Percentiles rank a stretch among this genome's conserved stretches.
Evolutionary conservation across 768 basidiomycete genomes (phyloP).

Genomic region (Terana coerulea): DNA sequence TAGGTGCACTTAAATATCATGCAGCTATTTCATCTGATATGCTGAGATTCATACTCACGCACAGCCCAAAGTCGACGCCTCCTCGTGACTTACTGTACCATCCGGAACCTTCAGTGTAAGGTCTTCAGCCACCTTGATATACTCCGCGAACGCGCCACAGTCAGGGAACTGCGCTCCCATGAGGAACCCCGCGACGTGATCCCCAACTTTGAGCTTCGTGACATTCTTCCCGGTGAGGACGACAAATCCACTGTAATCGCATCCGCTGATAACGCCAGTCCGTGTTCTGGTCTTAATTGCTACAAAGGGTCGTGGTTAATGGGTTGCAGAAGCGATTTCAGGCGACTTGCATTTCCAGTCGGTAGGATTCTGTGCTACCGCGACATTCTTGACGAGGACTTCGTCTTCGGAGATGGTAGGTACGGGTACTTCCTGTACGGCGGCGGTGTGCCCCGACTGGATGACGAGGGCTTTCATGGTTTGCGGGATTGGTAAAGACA

Average conservation of each 20-base stretch:
- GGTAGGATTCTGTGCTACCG: constrained; percentile 23
- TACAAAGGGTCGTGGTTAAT: too few species aligned
- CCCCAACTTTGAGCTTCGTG: constrained; percentile 17
- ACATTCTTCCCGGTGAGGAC: constrained; percentile 20
- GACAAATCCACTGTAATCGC: constrained; percentile 25
- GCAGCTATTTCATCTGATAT: too few species aligned
- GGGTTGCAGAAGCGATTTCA: too few species aligned
- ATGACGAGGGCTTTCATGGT: constrained; percentile 24
- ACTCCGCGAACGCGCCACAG: constrained; percentile 28
- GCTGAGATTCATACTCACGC: constrained; percentile 9
- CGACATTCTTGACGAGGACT: constrained; percentile 24
- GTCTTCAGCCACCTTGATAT: constrained; percentile 21
- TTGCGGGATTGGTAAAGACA: too few species aligned
- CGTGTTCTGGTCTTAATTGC: constrained; percentile 11
- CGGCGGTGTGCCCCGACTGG: constrained; percentile 10
- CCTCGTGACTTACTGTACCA: constrained; percentile 17
- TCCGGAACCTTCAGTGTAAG: constrained; percentile 21
- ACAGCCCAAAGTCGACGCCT: constrained; percentile 16
- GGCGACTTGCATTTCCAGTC: constrained; percentile 22
- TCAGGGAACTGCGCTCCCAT: constrained; percentile 21
- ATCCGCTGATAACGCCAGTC: constrained; percentile 21
- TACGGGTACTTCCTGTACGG: constrained; percentile 19
- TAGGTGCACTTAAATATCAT: too few species aligned
- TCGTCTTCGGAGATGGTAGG: constrained; percentile 21
- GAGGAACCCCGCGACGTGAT: constrained; percentile 25